Conservation (phyloP, 164 flowering plant genomes). For the Macadamia tetraphylla region DNA sequence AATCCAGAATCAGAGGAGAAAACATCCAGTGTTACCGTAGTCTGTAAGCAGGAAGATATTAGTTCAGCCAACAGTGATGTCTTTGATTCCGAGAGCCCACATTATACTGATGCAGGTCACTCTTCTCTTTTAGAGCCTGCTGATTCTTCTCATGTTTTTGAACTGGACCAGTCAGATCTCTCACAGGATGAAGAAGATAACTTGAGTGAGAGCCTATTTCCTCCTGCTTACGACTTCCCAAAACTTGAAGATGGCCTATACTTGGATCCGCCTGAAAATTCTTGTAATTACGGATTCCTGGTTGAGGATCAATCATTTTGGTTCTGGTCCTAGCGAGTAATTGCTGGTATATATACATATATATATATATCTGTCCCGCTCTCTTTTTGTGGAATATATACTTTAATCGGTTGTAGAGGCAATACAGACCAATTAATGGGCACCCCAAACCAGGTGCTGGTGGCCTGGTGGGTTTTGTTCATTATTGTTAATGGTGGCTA, state of each 20-base stretch:
- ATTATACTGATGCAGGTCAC: conserved; percentile 36
- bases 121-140: conserved; percentile 40
- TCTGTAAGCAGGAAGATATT: conserved; percentile 42
- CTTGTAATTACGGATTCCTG: conserved; percentile 41
- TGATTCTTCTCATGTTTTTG: conserved; percentile 43
- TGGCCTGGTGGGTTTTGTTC: background rate
- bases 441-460: background rate
- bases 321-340: conserved; percentile 48
- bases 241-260: conserved; percentile 43
- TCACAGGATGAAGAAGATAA: conserved; percentile 57
- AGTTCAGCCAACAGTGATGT: conserved; percentile 54
- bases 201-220: conserved; percentile 30
- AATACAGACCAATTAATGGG: background rate
- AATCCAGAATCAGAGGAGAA: conserved; percentile 27
- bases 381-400: no score
- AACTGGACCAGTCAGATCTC: conserved; percentile 44
- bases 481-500: background rate
- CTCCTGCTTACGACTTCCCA: conserved; percentile 31
- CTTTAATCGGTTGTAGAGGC: background rate
- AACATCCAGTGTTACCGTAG: conserved; percentile 21
- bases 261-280: conserved; percentile 20
- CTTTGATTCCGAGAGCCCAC: conserved; percentile 60
- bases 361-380: background rate
- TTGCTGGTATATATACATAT: background rate
- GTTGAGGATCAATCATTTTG: conserved; percentile 56